A percentile compares a stretch with the other conserved stretches of the same genome.
Conservation (phyloP, 2,329 filamentous ascomycete species). For the Fusarium sp. region DNA sequence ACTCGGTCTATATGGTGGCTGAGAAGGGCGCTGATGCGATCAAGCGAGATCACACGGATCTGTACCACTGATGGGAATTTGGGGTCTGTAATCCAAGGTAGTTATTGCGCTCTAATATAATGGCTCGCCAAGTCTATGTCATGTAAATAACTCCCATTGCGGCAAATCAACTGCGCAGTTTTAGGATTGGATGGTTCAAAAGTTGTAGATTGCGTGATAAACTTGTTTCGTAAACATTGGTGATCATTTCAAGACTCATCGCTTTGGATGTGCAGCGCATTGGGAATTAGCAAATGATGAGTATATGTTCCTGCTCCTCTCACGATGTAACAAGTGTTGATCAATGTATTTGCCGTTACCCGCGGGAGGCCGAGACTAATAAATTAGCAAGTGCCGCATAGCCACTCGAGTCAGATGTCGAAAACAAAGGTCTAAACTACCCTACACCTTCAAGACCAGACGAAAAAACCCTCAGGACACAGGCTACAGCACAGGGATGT, state of each 20-base stretch:
- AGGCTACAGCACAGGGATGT: not conserved
- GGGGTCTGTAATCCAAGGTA: no score
- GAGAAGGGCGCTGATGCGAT: constrained; percentile 55
- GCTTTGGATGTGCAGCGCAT: no score
- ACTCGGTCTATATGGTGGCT: constrained; percentile 67
- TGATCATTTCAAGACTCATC: no score
- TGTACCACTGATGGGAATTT: not conserved
- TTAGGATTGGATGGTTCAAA: fast-evolving
- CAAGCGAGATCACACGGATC: not conserved
- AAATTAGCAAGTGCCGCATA: not conserved
- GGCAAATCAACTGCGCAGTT: fast-evolving
- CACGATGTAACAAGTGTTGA: not conserved
- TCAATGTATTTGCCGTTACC: not conserved
- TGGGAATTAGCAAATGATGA: not conserved
- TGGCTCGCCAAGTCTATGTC: fast-evolving
- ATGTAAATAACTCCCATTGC: fast-evolving
- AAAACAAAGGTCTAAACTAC: not conserved
- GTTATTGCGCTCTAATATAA: fast-evolving
- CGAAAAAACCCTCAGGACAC: not conserved
- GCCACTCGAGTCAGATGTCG: not conserved
- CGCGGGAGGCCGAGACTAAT: not conserved
- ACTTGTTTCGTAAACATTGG: fast-evolving
- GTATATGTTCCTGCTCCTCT: no score
- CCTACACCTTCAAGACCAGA: not conserved
- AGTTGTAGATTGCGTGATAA: fast-evolving